phyloP scores from a whole-genome alignment of 129 eudicot species.

The Flaveria linearis region DNA sequence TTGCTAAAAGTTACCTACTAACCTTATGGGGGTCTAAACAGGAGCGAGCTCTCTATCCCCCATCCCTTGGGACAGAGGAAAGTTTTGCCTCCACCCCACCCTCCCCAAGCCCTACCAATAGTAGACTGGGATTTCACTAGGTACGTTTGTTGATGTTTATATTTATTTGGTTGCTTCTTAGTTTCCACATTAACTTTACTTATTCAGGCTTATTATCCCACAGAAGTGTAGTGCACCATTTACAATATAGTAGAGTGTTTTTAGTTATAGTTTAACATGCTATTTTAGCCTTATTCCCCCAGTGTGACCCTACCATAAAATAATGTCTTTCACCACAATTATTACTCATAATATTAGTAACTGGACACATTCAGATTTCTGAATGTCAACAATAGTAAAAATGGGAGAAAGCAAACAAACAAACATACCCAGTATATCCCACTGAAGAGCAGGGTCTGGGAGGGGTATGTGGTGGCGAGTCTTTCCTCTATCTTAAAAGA shows the following conservation, averaged over 20 bases:
- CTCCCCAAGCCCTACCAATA: too few species aligned
- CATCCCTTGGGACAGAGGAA: too few species aligned
- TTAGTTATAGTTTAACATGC: slow-evolving; percentile 6
- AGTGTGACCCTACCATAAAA: background rate
- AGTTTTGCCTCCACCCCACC: too few species aligned
- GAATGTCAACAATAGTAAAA: slow-evolving; percentile 15
- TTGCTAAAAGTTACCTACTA: background rate
- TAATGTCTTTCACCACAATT: slow-evolving; percentile 4
- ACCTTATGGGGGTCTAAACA: too few species aligned
- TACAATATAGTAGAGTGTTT: background rate
- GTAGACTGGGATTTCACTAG: too few species aligned
- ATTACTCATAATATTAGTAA: background rate
- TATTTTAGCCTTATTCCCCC: background rate
- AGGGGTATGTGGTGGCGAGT: too few species aligned
- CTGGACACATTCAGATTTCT: background rate
- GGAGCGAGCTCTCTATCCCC: too few species aligned
- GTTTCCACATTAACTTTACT: background rate
- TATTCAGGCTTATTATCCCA: background rate
- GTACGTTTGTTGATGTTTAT: background rate
- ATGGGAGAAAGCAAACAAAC: background rate
- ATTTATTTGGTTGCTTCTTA: background rate
- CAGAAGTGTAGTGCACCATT: background rate
- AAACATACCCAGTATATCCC: too few species aligned
- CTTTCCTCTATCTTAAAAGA: too few species aligned
- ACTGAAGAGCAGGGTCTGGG: too few species aligned